These are phyloP conservation scores for Petunia axillaris DNA, from an alignment of 257 asterid genomes.

Conservation along the genomic window DNA sequence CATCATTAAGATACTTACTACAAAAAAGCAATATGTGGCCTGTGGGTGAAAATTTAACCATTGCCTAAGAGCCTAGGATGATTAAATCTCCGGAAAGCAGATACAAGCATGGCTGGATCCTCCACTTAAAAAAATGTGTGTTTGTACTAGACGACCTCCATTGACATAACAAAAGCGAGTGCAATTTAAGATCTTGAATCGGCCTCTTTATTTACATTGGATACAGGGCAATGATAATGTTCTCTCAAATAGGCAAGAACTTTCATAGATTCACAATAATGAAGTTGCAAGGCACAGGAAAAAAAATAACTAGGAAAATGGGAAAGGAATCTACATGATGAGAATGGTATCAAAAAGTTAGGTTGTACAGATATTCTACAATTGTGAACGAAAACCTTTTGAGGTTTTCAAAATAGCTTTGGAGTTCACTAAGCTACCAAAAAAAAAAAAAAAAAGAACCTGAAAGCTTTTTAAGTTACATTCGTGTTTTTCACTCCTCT, in stretches of 20 bases:
- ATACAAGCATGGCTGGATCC: no score
- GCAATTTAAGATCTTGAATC: no score
- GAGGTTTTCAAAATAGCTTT: neutral
- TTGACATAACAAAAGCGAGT: no score
- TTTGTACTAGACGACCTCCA: no score
- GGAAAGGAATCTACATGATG: neutral
- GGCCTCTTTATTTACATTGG: neutral
- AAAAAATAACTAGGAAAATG: neutral
- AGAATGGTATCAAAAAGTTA: conserved; percentile 9
- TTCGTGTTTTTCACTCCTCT: neutral
- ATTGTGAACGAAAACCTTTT: conserved; percentile 7
- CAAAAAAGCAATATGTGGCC: no score
- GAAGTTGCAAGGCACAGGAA: neutral
- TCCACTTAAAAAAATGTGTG: no score
- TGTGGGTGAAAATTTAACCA: no score
- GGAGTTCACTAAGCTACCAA: neutral
- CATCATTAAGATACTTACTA: no score
- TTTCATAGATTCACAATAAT: neutral
- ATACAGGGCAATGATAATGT: no score
- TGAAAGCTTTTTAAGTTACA: neutral
- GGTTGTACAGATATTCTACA: neutral
- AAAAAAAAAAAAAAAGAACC: neutral
- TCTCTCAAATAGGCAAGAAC: neutral
- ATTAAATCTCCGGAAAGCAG: no score
- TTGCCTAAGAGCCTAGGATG: no score